Percentiles rank a stretch among this genome's conserved stretches.
Evolutionary conservation across 805 yeast species (phyloP).

Genomic region (Starmerella ratchasimensis): DNA sequence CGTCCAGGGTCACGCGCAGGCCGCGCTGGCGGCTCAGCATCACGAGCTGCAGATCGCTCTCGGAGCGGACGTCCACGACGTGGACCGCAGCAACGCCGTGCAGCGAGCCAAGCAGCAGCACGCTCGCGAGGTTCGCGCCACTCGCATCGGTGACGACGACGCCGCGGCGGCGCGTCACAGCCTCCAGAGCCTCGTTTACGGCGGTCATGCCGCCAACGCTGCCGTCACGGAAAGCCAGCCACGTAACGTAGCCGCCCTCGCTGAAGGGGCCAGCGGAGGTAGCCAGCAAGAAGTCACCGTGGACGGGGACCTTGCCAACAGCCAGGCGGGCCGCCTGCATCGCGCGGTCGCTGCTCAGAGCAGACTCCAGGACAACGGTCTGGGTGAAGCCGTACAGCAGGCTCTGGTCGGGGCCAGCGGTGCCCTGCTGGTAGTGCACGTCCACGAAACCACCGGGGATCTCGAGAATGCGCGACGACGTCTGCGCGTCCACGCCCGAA

Average conservation of each 20-base stretch:
- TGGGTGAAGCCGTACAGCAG: conserved; percentile 81
- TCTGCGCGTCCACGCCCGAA: conserved; percentile 70
- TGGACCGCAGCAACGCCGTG: conserved; percentile 66
- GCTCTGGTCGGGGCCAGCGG: conserved; percentile 49
- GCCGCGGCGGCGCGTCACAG: conserved; percentile 60
- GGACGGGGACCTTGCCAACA: conserved; percentile 31
- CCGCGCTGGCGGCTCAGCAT: conserved; percentile 74
- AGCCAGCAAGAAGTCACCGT: conserved; percentile 63
- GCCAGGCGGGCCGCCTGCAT: conserved; percentile 49
- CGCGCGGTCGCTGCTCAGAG: conserved; percentile 50
- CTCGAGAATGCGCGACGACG: conserved; percentile 69
- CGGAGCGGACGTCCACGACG: conserved; percentile 70
- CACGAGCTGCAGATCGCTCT: conserved; percentile 71
- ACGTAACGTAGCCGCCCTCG: conserved; percentile 46
- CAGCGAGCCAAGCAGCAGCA: conserved; percentile 74
- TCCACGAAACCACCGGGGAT: conserved; percentile 75
- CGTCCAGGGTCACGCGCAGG: conserved; percentile 79
- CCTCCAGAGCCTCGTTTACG: conserved; percentile 50
- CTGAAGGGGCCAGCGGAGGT: conserved; percentile 71
- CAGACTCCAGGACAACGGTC: conserved; percentile 52
- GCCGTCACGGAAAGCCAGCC: conserved; percentile 45
- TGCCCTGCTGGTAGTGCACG: conserved; percentile 57
- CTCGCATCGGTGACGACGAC: conserved; percentile 86
- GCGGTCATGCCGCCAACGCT: conserved; percentile 35
- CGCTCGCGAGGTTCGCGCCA: conserved; percentile 85